Conservation (phyloP, 2,329 filamentous ascomycete species). For the Hymenoscyphus infarciens region DNA sequence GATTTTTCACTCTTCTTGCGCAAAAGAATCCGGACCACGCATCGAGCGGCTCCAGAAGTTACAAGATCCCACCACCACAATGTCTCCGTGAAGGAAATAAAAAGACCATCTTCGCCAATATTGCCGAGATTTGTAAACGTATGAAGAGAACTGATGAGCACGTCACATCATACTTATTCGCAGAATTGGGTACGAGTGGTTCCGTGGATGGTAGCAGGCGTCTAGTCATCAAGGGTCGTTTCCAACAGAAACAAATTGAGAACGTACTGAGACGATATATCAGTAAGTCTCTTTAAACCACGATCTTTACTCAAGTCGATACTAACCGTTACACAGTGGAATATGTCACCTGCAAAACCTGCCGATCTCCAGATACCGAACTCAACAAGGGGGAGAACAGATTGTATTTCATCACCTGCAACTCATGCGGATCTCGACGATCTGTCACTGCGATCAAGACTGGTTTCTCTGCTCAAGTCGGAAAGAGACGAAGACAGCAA, state of each 20-base stretch:
- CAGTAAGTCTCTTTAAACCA: conserved; percentile 54
- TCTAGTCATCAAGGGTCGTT: conserved; percentile 97
- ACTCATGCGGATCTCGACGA: conserved; percentile 77
- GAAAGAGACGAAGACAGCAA: conserved; percentile 95
- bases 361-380: conserved; percentile 89
- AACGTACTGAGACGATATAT: conserved; percentile 95
- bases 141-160: conserved; percentile 99
- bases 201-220: conserved; percentile 90
- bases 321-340: conserved; percentile 53
- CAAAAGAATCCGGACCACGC: conserved; percentile 97
- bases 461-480: conserved; percentile 99
- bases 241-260: conserved; percentile 99
- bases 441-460: conserved; percentile 98
- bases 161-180: conserved; percentile 94
- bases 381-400: conserved; percentile 99
- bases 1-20: conserved; percentile 92
- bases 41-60: conserved; percentile 83
- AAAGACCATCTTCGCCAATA: conserved; percentile 99
- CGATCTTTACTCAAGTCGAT: conserved; percentile 3
- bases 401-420: conserved; percentile 98
- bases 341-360: conserved; percentile 99
- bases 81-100: conserved; percentile 99
- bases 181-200: conserved; percentile 95
- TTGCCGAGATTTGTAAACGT: conserved; percentile 96
- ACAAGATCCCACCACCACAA: conserved; percentile 98